These are phyloP conservation scores for Auricularia sp. DNA, from an alignment of 768 basidiomycete genomes.

Conservation along the genomic window DNA sequence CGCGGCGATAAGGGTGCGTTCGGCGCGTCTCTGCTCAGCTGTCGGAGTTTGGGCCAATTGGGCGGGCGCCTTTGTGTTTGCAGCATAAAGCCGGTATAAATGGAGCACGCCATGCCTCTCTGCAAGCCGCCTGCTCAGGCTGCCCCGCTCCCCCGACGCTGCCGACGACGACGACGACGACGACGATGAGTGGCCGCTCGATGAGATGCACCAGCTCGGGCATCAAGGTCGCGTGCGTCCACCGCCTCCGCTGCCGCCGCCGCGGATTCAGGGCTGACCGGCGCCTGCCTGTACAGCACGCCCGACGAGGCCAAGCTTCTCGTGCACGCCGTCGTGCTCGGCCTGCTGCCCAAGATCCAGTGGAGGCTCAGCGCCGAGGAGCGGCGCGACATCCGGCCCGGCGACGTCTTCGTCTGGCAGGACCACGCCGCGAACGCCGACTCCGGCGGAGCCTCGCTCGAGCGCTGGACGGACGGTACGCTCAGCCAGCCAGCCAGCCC, in stretches of 20 bases:
- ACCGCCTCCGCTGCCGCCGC: neutral
- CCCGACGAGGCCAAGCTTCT: neutral
- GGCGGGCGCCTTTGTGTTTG: too few species aligned
- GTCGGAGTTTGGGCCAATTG: too few species aligned
- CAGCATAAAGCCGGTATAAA: too few species aligned
- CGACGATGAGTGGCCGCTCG: neutral
- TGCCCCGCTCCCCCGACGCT: neutral
- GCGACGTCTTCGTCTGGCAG: neutral
- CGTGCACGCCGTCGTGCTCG: neutral
- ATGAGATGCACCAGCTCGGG: neutral
- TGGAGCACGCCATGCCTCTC: neutral
- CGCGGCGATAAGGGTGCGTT: too few species aligned
- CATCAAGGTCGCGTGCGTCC: neutral
- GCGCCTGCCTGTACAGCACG: neutral
- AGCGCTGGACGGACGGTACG: constrained; percentile 1
- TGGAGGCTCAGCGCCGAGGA: neutral
- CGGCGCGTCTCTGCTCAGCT: too few species aligned
- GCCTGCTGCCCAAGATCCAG: neutral
- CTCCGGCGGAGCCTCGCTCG: neutral
- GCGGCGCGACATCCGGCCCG: neutral
- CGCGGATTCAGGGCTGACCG: neutral
- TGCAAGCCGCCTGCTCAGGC: neutral
- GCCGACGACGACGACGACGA: neutral
- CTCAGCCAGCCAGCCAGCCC: neutral
- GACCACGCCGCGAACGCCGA: neutral